These are phyloP conservation scores for Fistulinella cinereoalba DNA, from an alignment of 1,284 basidiomycete species.

Conservation along the genomic window DNA sequence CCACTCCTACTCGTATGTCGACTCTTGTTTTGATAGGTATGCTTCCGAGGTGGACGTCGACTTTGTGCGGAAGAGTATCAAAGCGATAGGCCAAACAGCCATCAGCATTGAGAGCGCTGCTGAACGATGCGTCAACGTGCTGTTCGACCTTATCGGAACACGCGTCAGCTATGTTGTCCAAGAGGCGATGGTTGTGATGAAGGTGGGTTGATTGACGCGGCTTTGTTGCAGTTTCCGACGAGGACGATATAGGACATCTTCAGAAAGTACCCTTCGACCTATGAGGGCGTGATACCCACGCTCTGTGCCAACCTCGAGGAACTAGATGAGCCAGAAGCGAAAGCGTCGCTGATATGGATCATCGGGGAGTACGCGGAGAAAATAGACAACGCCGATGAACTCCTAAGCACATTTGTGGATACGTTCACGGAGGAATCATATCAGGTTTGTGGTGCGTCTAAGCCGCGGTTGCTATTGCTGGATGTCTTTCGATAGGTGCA, in stretches of 20 bases:
- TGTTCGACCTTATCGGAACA: constrained; percentile 89
- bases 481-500: constrained; percentile 62
- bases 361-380: constrained; percentile 97
- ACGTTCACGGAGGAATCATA: constrained; percentile 93
- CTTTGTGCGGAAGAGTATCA: constrained; percentile 92
- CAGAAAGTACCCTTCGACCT: constrained; percentile 95
- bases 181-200: constrained; percentile 98
- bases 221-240: background rate
- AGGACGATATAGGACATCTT: constrained; percentile 78
- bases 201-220: constrained; percentile 64
- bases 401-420: constrained; percentile 88
- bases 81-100: constrained; percentile 94
- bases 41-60: constrained; percentile 98
- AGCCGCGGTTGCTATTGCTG: background rate
- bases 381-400: constrained; percentile 94
- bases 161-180: constrained; percentile 97
- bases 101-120: constrained; percentile 93
- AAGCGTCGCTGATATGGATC: constrained; percentile 98
- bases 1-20: background rate
- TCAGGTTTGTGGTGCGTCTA: constrained; percentile 51
- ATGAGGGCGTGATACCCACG: constrained; percentile 95
- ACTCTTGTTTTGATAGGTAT: constrained; percentile 54
- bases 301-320: constrained; percentile 95
- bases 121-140: constrained; percentile 92
- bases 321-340: constrained; percentile 96